These are phyloP conservation scores for Xylariaceae sp. DNA, from an alignment of 2,329 filamentous ascomycete genomes.

Conservation along the genomic window DNA sequence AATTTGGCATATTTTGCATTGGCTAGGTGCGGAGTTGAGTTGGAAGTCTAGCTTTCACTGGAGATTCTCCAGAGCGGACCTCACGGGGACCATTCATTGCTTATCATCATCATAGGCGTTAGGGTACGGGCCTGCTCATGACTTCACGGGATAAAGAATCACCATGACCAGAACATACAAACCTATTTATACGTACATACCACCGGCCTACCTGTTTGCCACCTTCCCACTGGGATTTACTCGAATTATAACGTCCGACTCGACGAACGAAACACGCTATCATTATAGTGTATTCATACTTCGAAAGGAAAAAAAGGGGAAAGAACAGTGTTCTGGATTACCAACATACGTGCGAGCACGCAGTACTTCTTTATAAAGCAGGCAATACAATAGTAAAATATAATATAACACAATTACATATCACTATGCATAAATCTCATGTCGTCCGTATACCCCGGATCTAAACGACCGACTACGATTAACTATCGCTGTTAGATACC, in stretches of 20 bases:
- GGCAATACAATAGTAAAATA: constrained; percentile 14
- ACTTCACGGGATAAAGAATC: constrained; percentile 13
- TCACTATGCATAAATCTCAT: no score
- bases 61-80: not conserved
- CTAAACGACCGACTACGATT: no score
- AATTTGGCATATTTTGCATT: constrained; percentile 18
- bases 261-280: not conserved
- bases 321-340: not conserved
- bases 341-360: constrained; percentile 3
- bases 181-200: constrained; percentile 4
- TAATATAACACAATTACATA: constrained; percentile 5
- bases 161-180: constrained; percentile 1
- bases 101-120: constrained; percentile 26
- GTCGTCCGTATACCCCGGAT: no score
- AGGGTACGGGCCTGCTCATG: constrained; percentile 6
- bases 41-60: not conserved
- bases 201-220: not conserved
- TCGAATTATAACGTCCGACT: not conserved
- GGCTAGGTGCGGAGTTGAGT: not conserved
- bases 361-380: not conserved
- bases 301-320: not conserved
- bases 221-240: not conserved
- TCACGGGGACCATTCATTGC: constrained; percentile 14
- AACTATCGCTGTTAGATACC: no score
- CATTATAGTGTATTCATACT: constrained; percentile 1